Conservation (phyloP, 441 rosid species). For the Erysimum pusillum region DNA sequence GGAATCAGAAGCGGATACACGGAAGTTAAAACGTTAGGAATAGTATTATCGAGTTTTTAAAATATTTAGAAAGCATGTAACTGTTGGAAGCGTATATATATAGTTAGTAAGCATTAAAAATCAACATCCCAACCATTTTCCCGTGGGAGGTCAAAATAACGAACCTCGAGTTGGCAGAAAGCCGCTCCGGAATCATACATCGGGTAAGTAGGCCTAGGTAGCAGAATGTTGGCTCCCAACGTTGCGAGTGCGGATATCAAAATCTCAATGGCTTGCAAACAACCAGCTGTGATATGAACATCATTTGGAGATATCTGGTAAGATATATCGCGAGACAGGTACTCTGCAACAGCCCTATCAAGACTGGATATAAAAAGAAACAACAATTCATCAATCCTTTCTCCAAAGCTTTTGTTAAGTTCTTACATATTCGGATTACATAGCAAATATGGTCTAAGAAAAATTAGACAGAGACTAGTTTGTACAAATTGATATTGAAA, state of each 20-base stretch:
- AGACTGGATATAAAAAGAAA: constrained; percentile 23
- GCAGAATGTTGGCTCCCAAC: constrained; percentile 59
- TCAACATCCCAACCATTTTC: constrained; percentile 66
- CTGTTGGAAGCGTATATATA: too few relatives aligned
- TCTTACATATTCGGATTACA: too few relatives aligned
- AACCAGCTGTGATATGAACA: constrained; percentile 58
- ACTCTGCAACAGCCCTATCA: too few relatives aligned
- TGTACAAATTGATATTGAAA: too few relatives aligned
- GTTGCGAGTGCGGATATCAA: constrained; percentile 49
- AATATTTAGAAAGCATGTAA: too few relatives aligned
- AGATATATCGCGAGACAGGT: constrained; percentile 59
- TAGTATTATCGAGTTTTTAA: too few relatives aligned
- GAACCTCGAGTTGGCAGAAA: constrained; percentile 47
- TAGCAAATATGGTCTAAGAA: neutral
- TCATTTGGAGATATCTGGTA: constrained; percentile 57
- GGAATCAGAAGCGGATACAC: too few relatives aligned
- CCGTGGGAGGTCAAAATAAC: constrained; percentile 57
- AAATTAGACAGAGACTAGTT: neutral
- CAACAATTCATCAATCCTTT: neutral
- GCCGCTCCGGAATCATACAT: constrained; percentile 52
- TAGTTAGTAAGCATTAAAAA: too few relatives aligned
- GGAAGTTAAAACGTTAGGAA: too few relatives aligned
- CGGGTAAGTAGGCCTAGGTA: constrained; percentile 48
- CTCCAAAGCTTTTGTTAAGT: neutral
- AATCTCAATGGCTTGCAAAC: constrained; percentile 59